phyloP scores from a whole-genome alignment of 2,329 filamentous ascomycete species.

The Phialemoniopsis sp. region DNA sequence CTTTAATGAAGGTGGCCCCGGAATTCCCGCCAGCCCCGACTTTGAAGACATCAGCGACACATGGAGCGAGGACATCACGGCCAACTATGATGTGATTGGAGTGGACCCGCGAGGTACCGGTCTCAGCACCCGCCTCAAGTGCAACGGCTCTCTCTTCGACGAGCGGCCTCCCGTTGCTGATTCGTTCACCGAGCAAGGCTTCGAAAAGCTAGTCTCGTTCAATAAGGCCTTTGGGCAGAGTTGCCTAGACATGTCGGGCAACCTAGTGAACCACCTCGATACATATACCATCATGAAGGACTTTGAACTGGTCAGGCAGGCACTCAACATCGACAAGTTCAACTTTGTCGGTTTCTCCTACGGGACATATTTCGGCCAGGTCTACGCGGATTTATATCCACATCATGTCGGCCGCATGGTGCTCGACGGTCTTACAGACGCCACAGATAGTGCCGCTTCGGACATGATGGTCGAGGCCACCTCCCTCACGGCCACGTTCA shows the following conservation, averaged over 20 bases:
- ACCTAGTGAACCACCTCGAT: slow-evolving; percentile 34
- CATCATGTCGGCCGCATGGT: slow-evolving; percentile 32
- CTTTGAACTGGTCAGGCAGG: slow-evolving; percentile 26
- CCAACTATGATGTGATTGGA: slow-evolving; percentile 35
- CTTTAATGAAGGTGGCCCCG: slow-evolving; percentile 36
- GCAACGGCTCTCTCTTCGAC: no score
- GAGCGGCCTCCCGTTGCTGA: no score
- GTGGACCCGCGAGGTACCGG: slow-evolving; percentile 38
- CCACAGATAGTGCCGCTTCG: slow-evolving; percentile 25
- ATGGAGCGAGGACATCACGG: slow-evolving; percentile 3
- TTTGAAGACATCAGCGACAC: slow-evolving; percentile 13
- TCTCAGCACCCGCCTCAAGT: slow-evolving; percentile 30
- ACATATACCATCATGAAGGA: slow-evolving; percentile 27
- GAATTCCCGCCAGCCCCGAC: slow-evolving; percentile 24
- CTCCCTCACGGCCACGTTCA: slow-evolving; percentile 27
- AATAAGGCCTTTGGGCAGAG: slow-evolving; percentile 32
- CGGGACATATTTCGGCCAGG: slow-evolving; percentile 36
- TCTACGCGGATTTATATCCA: slow-evolving; percentile 39
- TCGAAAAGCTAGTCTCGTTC: slow-evolving; percentile 28
- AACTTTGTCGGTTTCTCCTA: slow-evolving; percentile 39
- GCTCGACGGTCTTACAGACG: slow-evolving; percentile 39
- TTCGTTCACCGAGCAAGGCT: slow-evolving; percentile 27
- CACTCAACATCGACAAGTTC: slow-evolving; percentile 25
- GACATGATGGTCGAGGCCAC: slow-evolving; percentile 27
- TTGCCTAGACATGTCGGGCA: slow-evolving; percentile 31